A percentile compares a stretch with the other conserved stretches of the same genome.
These are phyloP conservation scores for Rhexocercosporidium sp. DNA, from an alignment of 2,329 filamentous ascomycete species.

Conservation along the genomic window DNA sequence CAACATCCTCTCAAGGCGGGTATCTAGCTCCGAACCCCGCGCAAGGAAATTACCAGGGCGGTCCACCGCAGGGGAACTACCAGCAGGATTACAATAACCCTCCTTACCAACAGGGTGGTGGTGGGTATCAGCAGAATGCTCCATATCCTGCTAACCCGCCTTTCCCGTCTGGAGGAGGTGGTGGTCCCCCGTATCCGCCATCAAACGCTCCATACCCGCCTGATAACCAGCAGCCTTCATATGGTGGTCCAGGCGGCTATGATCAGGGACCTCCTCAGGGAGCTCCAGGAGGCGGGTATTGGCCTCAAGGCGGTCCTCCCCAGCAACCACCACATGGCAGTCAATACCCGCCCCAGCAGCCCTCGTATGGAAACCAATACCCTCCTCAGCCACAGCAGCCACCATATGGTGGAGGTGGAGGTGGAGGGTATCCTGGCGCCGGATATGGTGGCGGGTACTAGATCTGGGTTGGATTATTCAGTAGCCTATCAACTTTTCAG, in stretches of 20 bases:
- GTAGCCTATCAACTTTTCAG: not conserved
- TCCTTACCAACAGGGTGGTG: conserved; percentile 11
- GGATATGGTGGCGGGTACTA: conserved; percentile 14
- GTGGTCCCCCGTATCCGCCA: conserved; percentile 8
- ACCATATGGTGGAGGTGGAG: conserved; percentile 9
- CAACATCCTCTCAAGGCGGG: conserved; percentile 29
- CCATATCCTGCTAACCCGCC: not conserved
- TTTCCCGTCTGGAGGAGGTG: conserved; percentile 6
- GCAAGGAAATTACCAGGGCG: conserved; percentile 30
- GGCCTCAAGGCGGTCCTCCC: conserved; percentile 28
- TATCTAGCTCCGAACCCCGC: conserved; percentile 33
- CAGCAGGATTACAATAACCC: conserved; percentile 21
- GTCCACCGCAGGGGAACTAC: conserved; percentile 25
- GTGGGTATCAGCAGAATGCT: not conserved
- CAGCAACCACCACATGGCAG: conserved; percentile 19
- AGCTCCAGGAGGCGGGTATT: conserved; percentile 15
- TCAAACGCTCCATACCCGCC: conserved; percentile 8
- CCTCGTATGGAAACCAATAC: conserved; percentile 24
- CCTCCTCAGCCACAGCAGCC: conserved; percentile 10
- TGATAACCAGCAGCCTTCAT: conserved; percentile 24
- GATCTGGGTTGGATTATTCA: not conserved
- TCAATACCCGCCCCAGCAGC: conserved; percentile 29
- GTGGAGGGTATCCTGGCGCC: conserved; percentile 7
- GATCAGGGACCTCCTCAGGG: conserved; percentile 16
- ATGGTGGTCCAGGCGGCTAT: conserved; percentile 21